phyloP scores from a whole-genome alignment of 305 asterid genomes.

The Fraxinus paxiana region DNA sequence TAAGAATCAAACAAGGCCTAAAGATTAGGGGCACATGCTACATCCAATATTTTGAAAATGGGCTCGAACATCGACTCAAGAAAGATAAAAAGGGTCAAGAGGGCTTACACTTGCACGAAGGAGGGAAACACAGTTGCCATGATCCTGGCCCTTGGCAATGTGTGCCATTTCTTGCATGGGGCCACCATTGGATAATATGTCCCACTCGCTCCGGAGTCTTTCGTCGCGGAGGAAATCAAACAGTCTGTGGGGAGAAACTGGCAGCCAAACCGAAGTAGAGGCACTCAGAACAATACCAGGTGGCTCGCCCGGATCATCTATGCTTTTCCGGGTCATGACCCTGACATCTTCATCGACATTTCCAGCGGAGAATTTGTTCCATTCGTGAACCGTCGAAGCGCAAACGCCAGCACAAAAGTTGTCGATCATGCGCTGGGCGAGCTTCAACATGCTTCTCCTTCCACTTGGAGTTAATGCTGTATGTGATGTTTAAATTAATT shows the following conservation, averaged over 20 bases:
- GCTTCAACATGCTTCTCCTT: conserved; percentile 83
- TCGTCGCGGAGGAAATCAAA: conserved; percentile 85
- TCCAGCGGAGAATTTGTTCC: conserved; percentile 71
- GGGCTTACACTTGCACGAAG: conserved; percentile 70
- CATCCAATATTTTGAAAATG: not conserved
- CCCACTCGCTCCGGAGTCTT: conserved; percentile 85
- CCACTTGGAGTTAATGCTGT: conserved; percentile 77
- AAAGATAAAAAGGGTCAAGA: not conserved
- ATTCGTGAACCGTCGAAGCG: conserved; percentile 76
- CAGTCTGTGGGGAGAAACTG: conserved; percentile 64
- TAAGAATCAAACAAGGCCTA: not conserved
- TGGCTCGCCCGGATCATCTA: conserved; percentile 89
- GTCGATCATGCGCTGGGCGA: conserved; percentile 91
- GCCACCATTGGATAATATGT: conserved; percentile 79
- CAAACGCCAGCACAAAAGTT: conserved; percentile 91
- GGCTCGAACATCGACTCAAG: not conserved
- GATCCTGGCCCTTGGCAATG: conserved; percentile 90
- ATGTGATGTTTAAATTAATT: not conserved
- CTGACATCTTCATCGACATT: conserved; percentile 80
- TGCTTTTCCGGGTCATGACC: conserved; percentile 82
- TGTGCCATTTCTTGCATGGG: conserved; percentile 97
- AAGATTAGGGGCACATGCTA: conserved; percentile 32
- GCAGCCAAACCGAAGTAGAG: conserved; percentile 92
- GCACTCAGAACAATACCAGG: conserved; percentile 81
- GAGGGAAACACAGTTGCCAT: conserved; percentile 86